Base-by-base conservation (phyloP, 176 grass and related monocot genomes). In the Carex scoparia region DNA sequence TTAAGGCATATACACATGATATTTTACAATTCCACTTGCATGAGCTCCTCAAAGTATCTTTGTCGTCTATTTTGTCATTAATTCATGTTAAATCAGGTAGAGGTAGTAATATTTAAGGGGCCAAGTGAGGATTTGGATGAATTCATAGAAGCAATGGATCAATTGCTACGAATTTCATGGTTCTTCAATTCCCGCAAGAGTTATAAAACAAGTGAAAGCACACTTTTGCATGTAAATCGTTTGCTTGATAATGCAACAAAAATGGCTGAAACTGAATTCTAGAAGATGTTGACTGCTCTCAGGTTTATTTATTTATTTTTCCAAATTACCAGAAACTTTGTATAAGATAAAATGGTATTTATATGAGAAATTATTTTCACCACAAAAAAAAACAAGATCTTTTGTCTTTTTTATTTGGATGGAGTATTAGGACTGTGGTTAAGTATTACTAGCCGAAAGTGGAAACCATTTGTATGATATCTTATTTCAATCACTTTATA, bases 221-320 rank as follows among this genome's bases (percentile, higher is more conserved):
- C 84, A 46, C 80, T 87, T 19, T 84, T 66, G 54, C 91, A 65
- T 66, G 69, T 82, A 11, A 85, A 88, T 9, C 44, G 69, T 68
- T 84, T 94, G 82, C 78, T 93, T 53, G 61, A 11, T 58, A 84
- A 87, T 63, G 89, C 89, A 14, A 62, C 78, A 10, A 18, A 37
- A 7, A 91, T 81, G 73, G 28, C 90, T 61, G 94, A 86, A 69
- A 81, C 85, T 59, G 88, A 97, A 80, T 94, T 97, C 82, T 84
- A 63, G 4, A 84, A 89, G 65, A 61, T 84, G 69, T 69, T 93
- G 63, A 66, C 60, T 35, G 72, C 61, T 82, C 86, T 66, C 84
- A 94, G 91, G 94, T 97, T 84, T 15, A 2, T 0, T 66, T 87
- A 40, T 53, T 63, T 65, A 81, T 46, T 23, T 67, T 48, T 82